Base-by-base conservation (phyloP, 2,329 filamentous ascomycete species). In the Colletotrichum tropicicola region DNA sequence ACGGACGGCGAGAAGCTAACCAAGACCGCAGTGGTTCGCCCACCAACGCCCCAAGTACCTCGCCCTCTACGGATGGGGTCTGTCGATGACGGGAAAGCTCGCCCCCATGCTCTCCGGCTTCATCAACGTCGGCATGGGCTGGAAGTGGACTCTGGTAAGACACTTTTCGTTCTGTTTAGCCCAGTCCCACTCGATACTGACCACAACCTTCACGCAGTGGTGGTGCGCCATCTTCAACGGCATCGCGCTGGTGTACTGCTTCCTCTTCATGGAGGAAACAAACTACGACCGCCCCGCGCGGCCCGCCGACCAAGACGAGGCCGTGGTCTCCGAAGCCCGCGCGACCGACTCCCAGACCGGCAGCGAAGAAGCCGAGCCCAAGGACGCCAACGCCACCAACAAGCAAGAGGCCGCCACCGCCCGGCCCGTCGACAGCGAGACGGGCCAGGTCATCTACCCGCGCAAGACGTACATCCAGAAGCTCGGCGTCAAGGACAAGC, bases 231-330 rank as follows among this genome's bases (percentile, higher is more conserved):
- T 82, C 30, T 78, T 82, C 58, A 74, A 75, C 51, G 77, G 68
- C 1, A 73, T 68, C 0, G 74, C 73, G 4, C 75, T 75, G 12
- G 41, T 80, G 0, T 76, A 82, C 32, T 61, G 82, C 0, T 87
- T 89, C 70, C 75, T 89, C 63, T 85, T 89, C 69, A 85, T 88
- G 65, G 87, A 89, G 67, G 87, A 90, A 71, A 87, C 86, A 6
- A 82, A 82, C 13, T 89, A 89, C 68, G 74, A 80, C 44, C 77
- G 83, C 5, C 37, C 49, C 6, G 56, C 47, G 7, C 28, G 32
- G 6, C 19, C 47, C n/a, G 8, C 9, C 12, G 15, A 15, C 8
- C 23, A 54, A 15, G 35, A 13, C 3, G 10, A 43, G 2, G 25
- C 25, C 10, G 1, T 17, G 7, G 15, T 35, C 2, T 39, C 30